A percentile compares a stretch with the other conserved stretches of the same genome.
phyloP scores from a whole-genome alignment of 345 rosid species.

The Tarenaya hassleriana region DNA sequence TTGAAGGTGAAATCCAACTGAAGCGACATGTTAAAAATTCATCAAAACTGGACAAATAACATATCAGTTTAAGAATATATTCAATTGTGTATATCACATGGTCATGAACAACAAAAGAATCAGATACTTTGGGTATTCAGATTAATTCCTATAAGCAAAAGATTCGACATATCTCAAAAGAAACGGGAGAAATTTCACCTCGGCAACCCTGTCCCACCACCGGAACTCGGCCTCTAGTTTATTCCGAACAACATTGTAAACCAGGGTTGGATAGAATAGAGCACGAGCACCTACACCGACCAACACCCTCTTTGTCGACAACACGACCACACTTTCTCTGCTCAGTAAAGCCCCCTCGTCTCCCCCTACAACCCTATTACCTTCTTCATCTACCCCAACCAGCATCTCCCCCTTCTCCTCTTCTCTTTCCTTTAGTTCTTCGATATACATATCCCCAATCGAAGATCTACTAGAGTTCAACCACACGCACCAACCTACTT shows the following conservation, averaged over 20 bases:
- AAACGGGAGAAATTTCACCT: slow-evolving; percentile 39
- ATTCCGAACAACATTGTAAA: slow-evolving; percentile 93
- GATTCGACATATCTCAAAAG: background rate
- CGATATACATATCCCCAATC: slow-evolving; percentile 68
- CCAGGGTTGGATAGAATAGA: slow-evolving; percentile 78
- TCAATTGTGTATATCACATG: background rate
- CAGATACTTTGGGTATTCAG: background rate
- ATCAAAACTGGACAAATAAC: no score
- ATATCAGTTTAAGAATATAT: background rate
- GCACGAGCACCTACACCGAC: slow-evolving; percentile 95
- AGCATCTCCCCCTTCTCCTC: slow-evolving; percentile 25
- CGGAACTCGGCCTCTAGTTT: slow-evolving; percentile 78
- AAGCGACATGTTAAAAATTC: background rate
- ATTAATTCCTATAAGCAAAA: no score
- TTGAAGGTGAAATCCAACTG: background rate
- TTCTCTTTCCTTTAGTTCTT: slow-evolving; percentile 50
- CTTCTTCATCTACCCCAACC: slow-evolving; percentile 28
- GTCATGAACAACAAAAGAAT: background rate
- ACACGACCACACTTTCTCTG: slow-evolving; percentile 27
- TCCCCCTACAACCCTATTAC: slow-evolving; percentile 27
- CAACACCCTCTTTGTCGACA: slow-evolving; percentile 56
- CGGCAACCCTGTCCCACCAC: slow-evolving; percentile 92
- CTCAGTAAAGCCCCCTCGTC: no score
- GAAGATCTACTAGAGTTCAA: slow-evolving; percentile 26
- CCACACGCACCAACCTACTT: slow-evolving; percentile 17